Percentiles rank a stretch among this genome's conserved stretches.
Conservation (phyloP, 202 grass and related monocot species). For the Panicum virgatum region DNA sequence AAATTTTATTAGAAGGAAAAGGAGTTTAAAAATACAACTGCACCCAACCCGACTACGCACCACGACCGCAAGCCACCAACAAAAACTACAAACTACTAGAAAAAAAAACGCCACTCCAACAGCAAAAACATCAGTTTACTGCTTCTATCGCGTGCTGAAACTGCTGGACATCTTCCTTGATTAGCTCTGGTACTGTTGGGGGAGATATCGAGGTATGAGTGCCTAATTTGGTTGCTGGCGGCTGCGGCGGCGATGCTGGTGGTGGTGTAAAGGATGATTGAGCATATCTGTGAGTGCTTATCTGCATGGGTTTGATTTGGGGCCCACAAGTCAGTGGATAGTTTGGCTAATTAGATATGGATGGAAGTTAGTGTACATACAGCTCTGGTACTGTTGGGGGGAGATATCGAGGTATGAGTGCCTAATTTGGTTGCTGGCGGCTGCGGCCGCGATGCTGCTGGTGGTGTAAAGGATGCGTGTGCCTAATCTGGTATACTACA, state of each 20-base stretch:
- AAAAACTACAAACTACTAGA: too few relatives aligned
- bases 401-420: background rate
- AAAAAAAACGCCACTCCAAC: too few relatives aligned
- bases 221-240: background rate
- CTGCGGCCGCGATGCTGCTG: too few relatives aligned
- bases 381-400: background rate
- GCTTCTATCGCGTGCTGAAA: too few relatives aligned
- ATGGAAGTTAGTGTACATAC: background rate
- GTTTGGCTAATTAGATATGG: background rate
- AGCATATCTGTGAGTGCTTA: background rate
- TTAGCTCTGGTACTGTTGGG: background rate
- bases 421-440: background rate
- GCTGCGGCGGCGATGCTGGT: too few relatives aligned
- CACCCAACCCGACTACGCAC: too few relatives aligned
- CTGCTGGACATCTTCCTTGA: too few relatives aligned
- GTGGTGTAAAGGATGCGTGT: background rate
- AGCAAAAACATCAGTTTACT: too few relatives aligned
- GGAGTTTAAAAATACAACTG: too few relatives aligned
- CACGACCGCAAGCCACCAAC: too few relatives aligned
- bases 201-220: background rate
- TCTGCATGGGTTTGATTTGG: conserved; percentile 24
- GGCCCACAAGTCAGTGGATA: background rate
- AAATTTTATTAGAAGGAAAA: too few relatives aligned
- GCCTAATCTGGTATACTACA: background rate
- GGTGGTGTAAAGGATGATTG: background rate